These are phyloP conservation scores for Aspergillus sparsus DNA, from an alignment of 495 filamentous ascomycete genomes.

Conservation along the genomic window DNA sequence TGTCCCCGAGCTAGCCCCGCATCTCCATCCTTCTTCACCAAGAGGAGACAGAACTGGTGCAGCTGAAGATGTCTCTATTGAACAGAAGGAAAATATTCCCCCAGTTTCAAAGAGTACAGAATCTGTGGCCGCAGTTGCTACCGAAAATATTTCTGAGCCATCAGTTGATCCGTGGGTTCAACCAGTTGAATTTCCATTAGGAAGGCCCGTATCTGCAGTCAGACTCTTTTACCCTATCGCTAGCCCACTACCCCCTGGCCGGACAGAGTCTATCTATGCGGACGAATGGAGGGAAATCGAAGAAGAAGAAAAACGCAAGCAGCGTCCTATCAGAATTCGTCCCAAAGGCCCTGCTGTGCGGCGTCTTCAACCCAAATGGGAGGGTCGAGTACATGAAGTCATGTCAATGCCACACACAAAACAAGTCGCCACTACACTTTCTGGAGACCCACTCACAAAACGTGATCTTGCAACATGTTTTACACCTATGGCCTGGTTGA, in stretches of 20 bases:
- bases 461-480: conserved; percentile 65
- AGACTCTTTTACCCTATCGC: conserved; percentile 30
- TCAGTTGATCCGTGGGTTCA: conserved; percentile 32
- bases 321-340: conserved; percentile 25
- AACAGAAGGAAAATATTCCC: conserved; percentile 21
- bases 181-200: conserved; percentile 26
- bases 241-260: conserved; percentile 34
- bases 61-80: not conserved
- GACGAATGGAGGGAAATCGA: conserved; percentile 31
- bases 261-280: conserved; percentile 38
- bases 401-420: conserved; percentile 29
- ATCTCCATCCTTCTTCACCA: conserved; percentile 6
- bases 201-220: conserved; percentile 42
- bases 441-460: conserved; percentile 57
- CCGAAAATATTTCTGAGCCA: conserved; percentile 18
- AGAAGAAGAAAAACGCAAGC: conserved; percentile 25
- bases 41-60: not conserved
- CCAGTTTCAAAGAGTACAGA: not conserved
- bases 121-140: conserved; percentile 3
- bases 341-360: conserved; percentile 42
- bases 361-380: conserved; percentile 48
- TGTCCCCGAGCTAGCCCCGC: conserved; percentile 12
- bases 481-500: conserved; percentile 63
- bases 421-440: conserved; percentile 47
- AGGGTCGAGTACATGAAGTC: conserved; percentile 36